Evolutionary conservation across 176 grass and related monocot genomes (phyloP), one percentile per base, ranked within the genome.

Genomic region (Hordeum vulgare): DNA sequence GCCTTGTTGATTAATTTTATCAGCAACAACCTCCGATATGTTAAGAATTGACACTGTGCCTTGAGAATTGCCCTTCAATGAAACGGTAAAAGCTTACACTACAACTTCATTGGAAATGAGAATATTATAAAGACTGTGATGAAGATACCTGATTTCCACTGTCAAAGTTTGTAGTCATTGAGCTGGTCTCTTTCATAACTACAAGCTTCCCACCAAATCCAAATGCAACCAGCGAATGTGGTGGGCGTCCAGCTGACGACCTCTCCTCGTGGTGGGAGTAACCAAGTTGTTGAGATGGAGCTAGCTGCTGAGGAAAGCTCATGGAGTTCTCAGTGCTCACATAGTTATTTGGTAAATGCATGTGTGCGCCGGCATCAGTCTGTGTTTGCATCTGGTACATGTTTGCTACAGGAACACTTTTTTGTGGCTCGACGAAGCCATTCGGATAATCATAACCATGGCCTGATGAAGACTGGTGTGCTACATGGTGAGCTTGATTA

Each of bases 171-270:
- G 90, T 77, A 12, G 65, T 17, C 65, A 83, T 89, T 34, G 90
- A 93, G 67, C 75, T 90, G 24, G 85, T 82, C 61, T 94, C 88
- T 87, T 87, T 92, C 84, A 97, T 83, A 76, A 97, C 80, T 61
- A 94, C n/a, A 21, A 97, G 84, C 75, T 93, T 97, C 11, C 92
- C 95, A 44, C 90, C 92, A 75, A 97, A 97, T 75, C 92, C 95
- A 89, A 97, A 97, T 4, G 92, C 72, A 79, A 94, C 88, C 24
- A 94, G 71, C 44, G 95, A 76, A 90, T 94, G 92, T 6, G 92
- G 63, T 75, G 92, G 95, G 15, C 88, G 92, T 85, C 95, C 95
- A 86, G 81, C 86, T 66, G 90, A 91, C 36, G 90, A 94, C 58
- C 84, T 92, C 82, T 86, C 90, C 74, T 94, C 90, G n/a, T 86